Base-by-base conservation (phyloP, 1,284 basidiomycete genomes). In the Grifola frondosa region DNA sequence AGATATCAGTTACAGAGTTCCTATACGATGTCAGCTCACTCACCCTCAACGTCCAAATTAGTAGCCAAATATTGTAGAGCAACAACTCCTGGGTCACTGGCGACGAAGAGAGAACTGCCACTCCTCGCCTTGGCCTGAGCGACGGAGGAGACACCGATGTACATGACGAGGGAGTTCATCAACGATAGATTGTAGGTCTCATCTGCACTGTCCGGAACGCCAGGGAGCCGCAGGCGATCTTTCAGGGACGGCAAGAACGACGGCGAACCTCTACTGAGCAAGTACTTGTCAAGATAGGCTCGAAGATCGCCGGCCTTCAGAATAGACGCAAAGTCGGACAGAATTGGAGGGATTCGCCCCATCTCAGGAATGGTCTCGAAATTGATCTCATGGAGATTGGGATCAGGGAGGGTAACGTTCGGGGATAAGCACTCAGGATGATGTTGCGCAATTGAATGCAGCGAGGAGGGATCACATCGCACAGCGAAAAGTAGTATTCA, bases 361-460 rank as follows among this genome's bases (percentile, higher is more conserved):
- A 92, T 91, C 64, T 97, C 93, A 3, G 88, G 81, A 44, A 91
- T 80, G 23, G 80, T 63, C 41, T 90, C 85, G 50, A 86, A 78
- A 50, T 81, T 77, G 52, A 84, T 61, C 55, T 80, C 82, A 51
- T 80, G 83, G 50, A 93, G 70, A 60, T 91, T 79, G 15, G 97
- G 96, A 62, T 97, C 93, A 26, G 96, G 92, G 21, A 98, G 84
- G 35, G 81, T 73, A 44, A 91, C 73, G 48, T 80, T 73, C n/a
- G 83, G 76, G 97, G 96, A 78, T 94, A 99, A 16, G 96, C 95
- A 62, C 91, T 91, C 48, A 98, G 84, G 52, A 99, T 84, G 68
- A 99, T 84, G 71, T 99, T 99, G 59, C 93, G 89, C 46, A 99
- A 78, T 70, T 99, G 97, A 49, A 96, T 87, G 77, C 95, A 98